These are phyloP conservation scores for Pilobolus umbonatus DNA, from an alignment of 192 early-diverging fungal species.

Conservation along the genomic window DNA sequence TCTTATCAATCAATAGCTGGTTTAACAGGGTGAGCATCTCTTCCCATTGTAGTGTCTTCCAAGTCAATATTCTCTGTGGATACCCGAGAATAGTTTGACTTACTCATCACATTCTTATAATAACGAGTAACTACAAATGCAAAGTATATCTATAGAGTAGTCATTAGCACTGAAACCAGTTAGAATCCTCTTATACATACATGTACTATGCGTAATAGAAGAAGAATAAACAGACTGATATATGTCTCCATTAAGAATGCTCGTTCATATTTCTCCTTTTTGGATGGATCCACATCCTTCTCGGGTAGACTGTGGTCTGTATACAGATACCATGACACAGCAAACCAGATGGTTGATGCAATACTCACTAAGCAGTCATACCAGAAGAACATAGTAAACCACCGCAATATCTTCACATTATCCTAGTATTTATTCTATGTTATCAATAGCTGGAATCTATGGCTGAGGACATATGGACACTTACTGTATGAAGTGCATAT, in stretches of 20 bases:
- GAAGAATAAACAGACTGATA: slow-evolving; percentile 25
- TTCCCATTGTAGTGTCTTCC: slow-evolving; percentile 5
- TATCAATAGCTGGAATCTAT: neutral
- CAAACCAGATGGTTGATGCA: slow-evolving; percentile 21
- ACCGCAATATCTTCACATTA: slow-evolving; percentile 18
- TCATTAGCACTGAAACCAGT: neutral
- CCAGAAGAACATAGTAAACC: slow-evolving; percentile 34
- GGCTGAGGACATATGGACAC: neutral
- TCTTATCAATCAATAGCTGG: no score
- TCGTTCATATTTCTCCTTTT: slow-evolving; percentile 21
- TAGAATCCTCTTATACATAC: slow-evolving; percentile 9
- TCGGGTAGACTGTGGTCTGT: slow-evolving; percentile 32
- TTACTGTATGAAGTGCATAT: slow-evolving; percentile 31
- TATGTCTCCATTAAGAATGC: slow-evolving; percentile 29
- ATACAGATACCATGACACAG: slow-evolving; percentile 28
- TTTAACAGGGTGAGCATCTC: no score
- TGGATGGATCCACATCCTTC: slow-evolving; percentile 8
- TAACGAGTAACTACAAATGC: slow-evolving; percentile 21
- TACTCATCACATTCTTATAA: slow-evolving; percentile 10
- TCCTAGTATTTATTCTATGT: slow-evolving; percentile 10
- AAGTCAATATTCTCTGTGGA: slow-evolving; percentile 7
- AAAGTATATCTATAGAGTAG: slow-evolving; percentile 20
- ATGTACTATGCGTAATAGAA: slow-evolving; percentile 25
- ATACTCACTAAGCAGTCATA: slow-evolving; percentile 27
- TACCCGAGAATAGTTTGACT: slow-evolving; percentile 1